These are phyloP conservation scores for Pelargonium citronellum DNA, from an alignment of 441 rosid genomes.

Conservation along the genomic window DNA sequence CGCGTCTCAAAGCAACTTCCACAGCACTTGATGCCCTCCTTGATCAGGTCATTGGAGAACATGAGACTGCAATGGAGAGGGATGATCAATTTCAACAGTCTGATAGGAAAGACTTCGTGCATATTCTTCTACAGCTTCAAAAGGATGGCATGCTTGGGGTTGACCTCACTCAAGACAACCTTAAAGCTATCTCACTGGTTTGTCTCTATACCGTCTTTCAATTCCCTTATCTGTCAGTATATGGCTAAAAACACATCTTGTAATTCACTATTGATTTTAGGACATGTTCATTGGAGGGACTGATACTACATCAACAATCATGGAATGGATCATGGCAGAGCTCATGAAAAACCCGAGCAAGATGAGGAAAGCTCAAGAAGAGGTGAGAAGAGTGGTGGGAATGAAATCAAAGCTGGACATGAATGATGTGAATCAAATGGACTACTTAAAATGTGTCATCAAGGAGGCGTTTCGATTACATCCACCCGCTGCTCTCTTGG, in stretches of 20 bases:
- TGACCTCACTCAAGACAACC: slow-evolving; percentile 18
- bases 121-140: slow-evolving; percentile 23
- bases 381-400: slow-evolving; percentile 28
- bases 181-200: slow-evolving; percentile 22
- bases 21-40: slow-evolving; percentile 6
- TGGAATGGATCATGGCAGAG: slow-evolving; percentile 38
- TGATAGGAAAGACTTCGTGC: slow-evolving; percentile 21
- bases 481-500: slow-evolving; percentile 18
- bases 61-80: background rate
- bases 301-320: slow-evolving; percentile 24
- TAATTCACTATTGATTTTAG: slow-evolving; percentile 12
- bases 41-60: slow-evolving; percentile 29
- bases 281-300: slow-evolving; percentile 34
- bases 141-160: slow-evolving; percentile 18
- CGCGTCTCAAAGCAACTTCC: slow-evolving; percentile 17
- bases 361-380: slow-evolving; percentile 25
- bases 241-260: too few relatives aligned
- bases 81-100: background rate
- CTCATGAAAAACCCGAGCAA: slow-evolving; percentile 18
- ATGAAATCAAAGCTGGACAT: slow-evolving; percentile 20
- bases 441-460: slow-evolving; percentile 25
- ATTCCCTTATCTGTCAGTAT: background rate
- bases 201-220: background rate
- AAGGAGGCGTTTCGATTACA: slow-evolving; percentile 32
- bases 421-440: slow-evolving; percentile 22